Base-by-base conservation (phyloP, 169 alveolate genomes). In the Cryptosporidium canis region DNA sequence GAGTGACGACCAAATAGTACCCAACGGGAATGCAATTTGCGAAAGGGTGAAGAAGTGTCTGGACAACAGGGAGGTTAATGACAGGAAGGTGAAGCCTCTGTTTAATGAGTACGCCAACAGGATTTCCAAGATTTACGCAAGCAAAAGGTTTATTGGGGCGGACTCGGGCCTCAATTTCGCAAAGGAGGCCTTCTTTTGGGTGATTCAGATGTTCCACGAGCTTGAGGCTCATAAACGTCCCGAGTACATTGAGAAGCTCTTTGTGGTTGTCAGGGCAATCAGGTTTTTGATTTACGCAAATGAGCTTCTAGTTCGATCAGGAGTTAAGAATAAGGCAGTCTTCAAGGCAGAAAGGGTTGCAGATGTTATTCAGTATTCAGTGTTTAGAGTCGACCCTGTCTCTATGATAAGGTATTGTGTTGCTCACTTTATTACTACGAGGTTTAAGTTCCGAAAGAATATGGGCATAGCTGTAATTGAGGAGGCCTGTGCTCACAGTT, bases 1-100 rank as follows among this genome's bases (percentile, higher is more conserved):
- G 87, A 77, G 87, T 43, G 87, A 77, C 44, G 87, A 77, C n/a
- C 68, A 58, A 8, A 77, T 77, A 6, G 87, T 77, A 43, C 87
- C 87, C 31, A 29, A 77, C 37, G 39, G 77, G 6, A 29, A 53
- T 55, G 55, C 68, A 39, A 77, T 77, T 43, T 77, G 87, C 27
- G 31, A n/a, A 21, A 77, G 70, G 24, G 48, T 48, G 7, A 77
- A 61, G 39, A 77, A 55, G 37, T 77, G 87, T 41, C 44, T 58
- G 16, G 68, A 39, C 5, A 77, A 43, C n/a, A 27, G 18, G 1
- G 87, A 77, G 16, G 29, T 77, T 39, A 58, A 39, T 12, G 63
- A 58, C 3, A 77, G 55, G 21, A 77, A 61, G 39, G n/a, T 14
- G 14, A 77, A 58, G 21, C 27, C 24, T 8, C 35, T 77, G 31